phyloP scores from a whole-genome alignment of 2,329 filamentous ascomycete species.

The Ascochyta koolunga region DNA sequence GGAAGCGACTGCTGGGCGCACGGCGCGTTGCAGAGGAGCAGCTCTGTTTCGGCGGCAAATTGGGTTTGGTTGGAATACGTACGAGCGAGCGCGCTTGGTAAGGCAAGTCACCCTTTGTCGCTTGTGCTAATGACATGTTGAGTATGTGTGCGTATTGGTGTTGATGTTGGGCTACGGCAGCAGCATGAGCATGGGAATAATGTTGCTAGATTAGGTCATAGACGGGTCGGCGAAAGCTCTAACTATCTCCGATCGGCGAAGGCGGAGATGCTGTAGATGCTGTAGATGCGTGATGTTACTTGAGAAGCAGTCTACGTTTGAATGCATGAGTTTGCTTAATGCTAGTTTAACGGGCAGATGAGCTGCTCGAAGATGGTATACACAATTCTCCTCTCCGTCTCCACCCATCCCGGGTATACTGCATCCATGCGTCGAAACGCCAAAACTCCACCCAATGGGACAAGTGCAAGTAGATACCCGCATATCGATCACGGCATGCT shows the following conservation, averaged over 20 bases:
- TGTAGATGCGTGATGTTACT: neutral
- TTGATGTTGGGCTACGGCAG: constrained; percentile 28
- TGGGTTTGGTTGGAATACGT: constrained; percentile 24
- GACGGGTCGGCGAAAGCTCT: constrained; percentile 33
- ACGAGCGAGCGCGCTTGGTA: constrained; percentile 50
- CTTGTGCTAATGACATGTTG: constrained; percentile 45
- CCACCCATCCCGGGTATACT: constrained; percentile 19
- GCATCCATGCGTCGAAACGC: constrained; percentile 14
- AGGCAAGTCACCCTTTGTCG: constrained; percentile 44
- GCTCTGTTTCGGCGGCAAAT: constrained; percentile 5
- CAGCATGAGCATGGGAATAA: constrained; percentile 42
- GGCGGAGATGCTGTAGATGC: constrained; percentile 18
- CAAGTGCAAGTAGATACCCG: constrained; percentile 1
- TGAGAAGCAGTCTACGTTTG: neutral
- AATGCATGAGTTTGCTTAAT: constrained; percentile 1
- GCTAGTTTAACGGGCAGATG: constrained; percentile 1
- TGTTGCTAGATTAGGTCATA: constrained; percentile 42
- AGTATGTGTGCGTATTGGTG: constrained; percentile 10
- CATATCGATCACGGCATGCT: neutral
- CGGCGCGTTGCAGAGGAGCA: constrained; percentile 7
- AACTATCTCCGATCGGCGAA: constrained; percentile 36
- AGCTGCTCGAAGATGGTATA: constrained; percentile 7
- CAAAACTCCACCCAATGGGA: constrained; percentile 26
- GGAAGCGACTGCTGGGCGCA: neutral
- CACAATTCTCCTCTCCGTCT: constrained; percentile 1